These are phyloP conservation scores for Coccinonectria pachysandricola DNA, from an alignment of 2,329 filamentous ascomycete species.

Conservation along the genomic window DNA sequence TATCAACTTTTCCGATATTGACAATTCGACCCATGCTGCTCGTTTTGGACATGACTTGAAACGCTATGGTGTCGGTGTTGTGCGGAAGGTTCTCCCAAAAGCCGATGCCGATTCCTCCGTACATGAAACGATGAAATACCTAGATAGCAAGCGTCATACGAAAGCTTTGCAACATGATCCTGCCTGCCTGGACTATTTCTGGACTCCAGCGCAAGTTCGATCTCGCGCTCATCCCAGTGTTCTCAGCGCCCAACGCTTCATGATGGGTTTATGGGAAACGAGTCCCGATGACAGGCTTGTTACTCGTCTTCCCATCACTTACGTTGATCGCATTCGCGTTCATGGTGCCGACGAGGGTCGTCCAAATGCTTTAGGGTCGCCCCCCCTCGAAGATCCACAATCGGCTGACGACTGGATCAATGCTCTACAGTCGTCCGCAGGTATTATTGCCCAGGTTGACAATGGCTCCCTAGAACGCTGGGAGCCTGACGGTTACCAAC, in stretches of 20 bases:
- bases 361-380: slow-evolving; percentile 11
- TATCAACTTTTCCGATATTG: slow-evolving; percentile 43
- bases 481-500: slow-evolving; percentile 58
- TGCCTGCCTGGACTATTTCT: slow-evolving; percentile 64
- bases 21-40: slow-evolving; percentile 35
- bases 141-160: slow-evolving; percentile 19
- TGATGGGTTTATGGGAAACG: slow-evolving; percentile 56
- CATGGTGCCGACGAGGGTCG: slow-evolving; percentile 35
- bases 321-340: slow-evolving; percentile 60
- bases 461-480: slow-evolving; percentile 63
- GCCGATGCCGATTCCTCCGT: slow-evolving; percentile 48
- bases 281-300: slow-evolving; percentile 45
- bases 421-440: slow-evolving; percentile 32
- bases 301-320: slow-evolving; percentile 52
- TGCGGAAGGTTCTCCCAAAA: slow-evolving; percentile 52
- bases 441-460: slow-evolving; percentile 56
- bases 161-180: slow-evolving; percentile 36
- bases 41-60: slow-evolving; percentile 47
- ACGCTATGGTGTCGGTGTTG: slow-evolving; percentile 54
- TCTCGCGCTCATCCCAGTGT: slow-evolving; percentile 57
- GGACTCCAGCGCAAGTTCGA: slow-evolving; percentile 59
- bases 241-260: slow-evolving; percentile 52
- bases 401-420: slow-evolving; percentile 29
- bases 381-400: slow-evolving; percentile 18
- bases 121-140: slow-evolving; percentile 47